Evolutionary conservation across 176 grass and related monocot genomes (phyloP).

Genomic region (Carex littledalei): DNA sequence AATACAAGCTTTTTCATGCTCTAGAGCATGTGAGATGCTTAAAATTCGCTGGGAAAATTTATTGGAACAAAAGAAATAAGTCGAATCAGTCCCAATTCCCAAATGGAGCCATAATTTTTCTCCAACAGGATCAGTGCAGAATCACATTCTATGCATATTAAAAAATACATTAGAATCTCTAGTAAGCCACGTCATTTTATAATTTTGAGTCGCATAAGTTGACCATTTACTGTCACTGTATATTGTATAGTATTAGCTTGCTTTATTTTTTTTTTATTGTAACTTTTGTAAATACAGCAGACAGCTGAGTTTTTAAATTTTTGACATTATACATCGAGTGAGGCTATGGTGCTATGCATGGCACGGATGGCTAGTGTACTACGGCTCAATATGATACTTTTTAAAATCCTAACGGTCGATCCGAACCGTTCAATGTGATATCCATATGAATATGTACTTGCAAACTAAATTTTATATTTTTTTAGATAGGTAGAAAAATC

Average conservation of each 20-base stretch:
- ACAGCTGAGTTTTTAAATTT: background rate
- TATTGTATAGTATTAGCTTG: background rate
- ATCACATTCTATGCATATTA: background rate
- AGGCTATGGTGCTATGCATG: too few relatives aligned
- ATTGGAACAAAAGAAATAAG: slow-evolving; percentile 39
- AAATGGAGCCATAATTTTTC: background rate
- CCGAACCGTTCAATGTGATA: too few relatives aligned
- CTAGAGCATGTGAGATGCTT: slow-evolving; percentile 52
- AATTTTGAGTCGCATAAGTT: background rate
- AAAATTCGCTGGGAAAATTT: slow-evolving; percentile 57
- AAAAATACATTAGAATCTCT: background rate
- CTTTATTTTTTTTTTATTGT: background rate
- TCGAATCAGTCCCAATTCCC: background rate
- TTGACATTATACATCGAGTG: background rate
- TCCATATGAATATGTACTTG: too few relatives aligned
- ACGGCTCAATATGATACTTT: too few relatives aligned
- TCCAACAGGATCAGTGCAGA: background rate
- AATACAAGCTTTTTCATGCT: slow-evolving; percentile 45
- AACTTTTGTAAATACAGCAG: background rate
- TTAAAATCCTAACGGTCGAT: too few relatives aligned
- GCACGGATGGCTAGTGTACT: too few relatives aligned
- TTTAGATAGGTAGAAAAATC: too few relatives aligned
- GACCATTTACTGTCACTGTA: background rate
- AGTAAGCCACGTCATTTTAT: background rate
- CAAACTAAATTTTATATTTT: too few relatives aligned